Base-by-base conservation (phyloP, 2,329 filamentous ascomycete species). In the Achaetomium macrosporum region DNA sequence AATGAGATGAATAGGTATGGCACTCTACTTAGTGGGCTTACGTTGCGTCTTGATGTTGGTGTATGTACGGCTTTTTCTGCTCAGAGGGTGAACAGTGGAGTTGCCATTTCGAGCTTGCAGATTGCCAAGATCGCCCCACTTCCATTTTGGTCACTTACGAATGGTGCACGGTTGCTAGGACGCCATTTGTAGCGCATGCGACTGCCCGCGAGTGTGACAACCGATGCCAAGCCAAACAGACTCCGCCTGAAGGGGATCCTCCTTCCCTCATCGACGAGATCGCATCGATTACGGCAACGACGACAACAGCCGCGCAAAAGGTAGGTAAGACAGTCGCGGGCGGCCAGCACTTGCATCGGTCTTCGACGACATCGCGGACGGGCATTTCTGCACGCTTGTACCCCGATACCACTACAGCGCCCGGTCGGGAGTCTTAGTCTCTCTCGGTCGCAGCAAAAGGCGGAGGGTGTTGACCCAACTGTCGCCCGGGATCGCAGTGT, bases 131-230 rank as follows among this genome's bases (percentile, higher is more conserved):
- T 15, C 44, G 54, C 50, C 52, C 57, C 54, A 55, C 57, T 42
- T 42, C 19, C 25, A 4, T 25, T 25, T 25, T 25, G 25, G 25
- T 25, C 25, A 7, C 25, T 25, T 25, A 4, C 7, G 25, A 4
- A 7, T 20, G 29, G 54, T 51, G 61, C 61, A 63, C 61, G 59
- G 61, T 63, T 63, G 61, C 61, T 57, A 54, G 53, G 61, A 55
- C 51, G 57, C 55, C 59, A 56, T 55, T 61, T 57, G 54, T 61
- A 57, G 61, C 53, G 61, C 57, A 61, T 61, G 56, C 56, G 51
- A 57, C 51, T n/a, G 16, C 39, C 47, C 48, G 47, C 56, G 57
- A 54, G 58, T 51, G 49, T 42, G 46, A 55, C 50, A 49, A 55
- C 50, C 42, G 51, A 45, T 48, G 60, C 60, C 60, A 62, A 62